Conservation (phyloP, 805 yeast genomes). For the Saccharomycopsis oosterbeekiorum region DNA sequence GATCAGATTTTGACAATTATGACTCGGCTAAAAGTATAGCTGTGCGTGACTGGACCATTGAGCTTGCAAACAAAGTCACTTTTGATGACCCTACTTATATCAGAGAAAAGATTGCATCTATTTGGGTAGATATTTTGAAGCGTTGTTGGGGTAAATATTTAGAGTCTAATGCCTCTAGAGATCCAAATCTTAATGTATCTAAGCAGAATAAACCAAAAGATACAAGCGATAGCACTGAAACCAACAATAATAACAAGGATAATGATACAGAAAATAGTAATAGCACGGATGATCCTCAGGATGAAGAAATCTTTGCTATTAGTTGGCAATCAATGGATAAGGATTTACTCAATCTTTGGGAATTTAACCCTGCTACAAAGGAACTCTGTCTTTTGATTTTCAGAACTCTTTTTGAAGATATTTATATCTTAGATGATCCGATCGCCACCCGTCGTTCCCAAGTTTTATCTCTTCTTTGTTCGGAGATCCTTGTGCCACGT, state of each 20-base stretch:
- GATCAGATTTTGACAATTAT: conserved; percentile 44
- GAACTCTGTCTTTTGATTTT: conserved; percentile 72
- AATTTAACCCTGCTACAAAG: conserved; percentile 47
- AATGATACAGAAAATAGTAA: conserved; percentile 19
- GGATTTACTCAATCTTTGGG: conserved; percentile 69
- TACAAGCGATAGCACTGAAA: conserved; percentile 9
- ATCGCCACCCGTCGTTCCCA: conserved; percentile 71
- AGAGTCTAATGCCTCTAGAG: conserved; percentile 19
- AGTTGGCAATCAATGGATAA: conserved; percentile 89
- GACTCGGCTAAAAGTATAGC: conserved; percentile 49
- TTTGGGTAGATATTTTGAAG: conserved; percentile 90
- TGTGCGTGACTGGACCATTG: conserved; percentile 76
- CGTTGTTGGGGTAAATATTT: conserved; percentile 79
- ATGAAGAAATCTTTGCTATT: conserved; percentile 41
- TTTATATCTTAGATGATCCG: conserved; percentile 85
- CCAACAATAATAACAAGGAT: conserved; percentile 12
- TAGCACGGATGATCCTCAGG: conserved; percentile 25
- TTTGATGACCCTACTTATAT: conserved; percentile 79
- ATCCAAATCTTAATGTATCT: conserved; percentile 1
- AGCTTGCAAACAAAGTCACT: conserved; percentile 52
- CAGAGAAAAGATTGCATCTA: conserved; percentile 77
- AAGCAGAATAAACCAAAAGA: background rate
- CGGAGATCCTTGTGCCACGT: conserved; percentile 71
- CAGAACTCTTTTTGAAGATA: conserved; percentile 85
- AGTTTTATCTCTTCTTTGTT: conserved; percentile 72